Base-by-base conservation (phyloP, 148 eudicot genomes). In the Camellia sinensis region DNA sequence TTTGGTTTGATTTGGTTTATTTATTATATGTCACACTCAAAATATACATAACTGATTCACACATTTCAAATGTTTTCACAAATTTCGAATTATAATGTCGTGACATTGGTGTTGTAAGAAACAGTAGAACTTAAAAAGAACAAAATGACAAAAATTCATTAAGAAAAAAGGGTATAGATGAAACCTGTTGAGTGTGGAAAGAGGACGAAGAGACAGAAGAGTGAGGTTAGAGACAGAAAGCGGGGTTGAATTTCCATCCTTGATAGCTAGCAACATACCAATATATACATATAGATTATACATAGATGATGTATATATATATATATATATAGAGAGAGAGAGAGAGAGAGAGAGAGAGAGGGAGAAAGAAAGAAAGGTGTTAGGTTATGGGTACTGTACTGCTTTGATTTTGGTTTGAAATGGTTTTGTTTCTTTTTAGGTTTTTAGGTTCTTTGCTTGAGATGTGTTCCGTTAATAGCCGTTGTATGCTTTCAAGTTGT, bases 161-260 rank as follows among this genome's bases (percentile, higher is more conserved):
- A 0, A 19, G 11, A n/a, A 46, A 76, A 40, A 17, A 2, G 37
- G 17, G 17, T 18, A 18, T 4, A 14, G n/a, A 73, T 19, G 46
- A 76, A 66, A 81, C 83, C 83, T 74, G 79, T 84, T 69, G 71
- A 73, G 45, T 78, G 72, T 62, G 82, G 18, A 43, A 45, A 56
- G 44, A 57, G n/a, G 29, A 67, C 13, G 50, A 74, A 70, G 80
- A 83, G 21, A 53, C 22, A 54, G 46, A 73, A 17, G 76, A 73
- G 76, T 1, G 80, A 83, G 53, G 40, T 48, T 65, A 77, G 71
- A 76, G 64, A 80, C 19, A 68, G 62, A 68, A 50, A 21, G 75
- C 18, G 37, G 40, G 22, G 71, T 43, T 45, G 77, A 40, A 74
- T 78, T 66, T 22, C 56, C 79, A 79, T 73, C 59, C 13, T 79